Conservation (phyloP, 495 filamentous ascomycete genomes). For the Echria macrotheca region DNA sequence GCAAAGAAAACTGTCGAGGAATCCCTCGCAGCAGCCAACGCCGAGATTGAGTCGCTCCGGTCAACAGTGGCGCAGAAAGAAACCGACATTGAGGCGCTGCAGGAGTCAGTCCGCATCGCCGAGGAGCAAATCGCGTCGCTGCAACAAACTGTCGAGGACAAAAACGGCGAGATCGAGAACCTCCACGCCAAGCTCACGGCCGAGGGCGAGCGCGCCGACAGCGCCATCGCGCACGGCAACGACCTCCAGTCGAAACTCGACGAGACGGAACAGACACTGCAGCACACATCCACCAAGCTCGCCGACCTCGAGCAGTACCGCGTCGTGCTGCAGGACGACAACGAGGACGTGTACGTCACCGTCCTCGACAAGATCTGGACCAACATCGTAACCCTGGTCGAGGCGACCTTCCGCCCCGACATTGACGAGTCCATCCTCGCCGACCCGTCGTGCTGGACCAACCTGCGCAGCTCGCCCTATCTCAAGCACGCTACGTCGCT, state of each 20-base stretch:
- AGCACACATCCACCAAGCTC: constrained; percentile 18
- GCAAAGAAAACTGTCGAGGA: constrained; percentile 25
- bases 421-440: constrained; percentile 28
- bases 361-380: constrained; percentile 38
- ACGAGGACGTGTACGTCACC: constrained; percentile 30
- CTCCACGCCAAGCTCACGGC: constrained; percentile 23
- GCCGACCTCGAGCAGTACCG: constrained; percentile 28
- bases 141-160: constrained; percentile 28
- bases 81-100: constrained; percentile 24
- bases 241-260: constrained; percentile 25
- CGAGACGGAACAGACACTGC: constrained; percentile 22
- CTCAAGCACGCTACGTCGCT: constrained; percentile 33
- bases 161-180: constrained; percentile 23
- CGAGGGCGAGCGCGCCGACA: constrained; percentile 23
- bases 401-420: constrained; percentile 30
- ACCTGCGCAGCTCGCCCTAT: constrained; percentile 32
- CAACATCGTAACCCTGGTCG: constrained; percentile 31
- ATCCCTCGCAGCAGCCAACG: constrained; percentile 20
- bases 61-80: constrained; percentile 17
- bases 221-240: constrained; percentile 21
- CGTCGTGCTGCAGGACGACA: constrained; percentile 21
- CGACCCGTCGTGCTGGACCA: constrained; percentile 34
- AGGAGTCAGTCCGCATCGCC: constrained; percentile 22
- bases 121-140: constrained; percentile 27
- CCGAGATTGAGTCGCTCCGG: constrained; percentile 25